Evolutionary conservation across 2,329 filamentous ascomycete species (phyloP), one percentile per base, ranked within the genome.

Genomic region (Talaromyces verruculosus): DNA sequence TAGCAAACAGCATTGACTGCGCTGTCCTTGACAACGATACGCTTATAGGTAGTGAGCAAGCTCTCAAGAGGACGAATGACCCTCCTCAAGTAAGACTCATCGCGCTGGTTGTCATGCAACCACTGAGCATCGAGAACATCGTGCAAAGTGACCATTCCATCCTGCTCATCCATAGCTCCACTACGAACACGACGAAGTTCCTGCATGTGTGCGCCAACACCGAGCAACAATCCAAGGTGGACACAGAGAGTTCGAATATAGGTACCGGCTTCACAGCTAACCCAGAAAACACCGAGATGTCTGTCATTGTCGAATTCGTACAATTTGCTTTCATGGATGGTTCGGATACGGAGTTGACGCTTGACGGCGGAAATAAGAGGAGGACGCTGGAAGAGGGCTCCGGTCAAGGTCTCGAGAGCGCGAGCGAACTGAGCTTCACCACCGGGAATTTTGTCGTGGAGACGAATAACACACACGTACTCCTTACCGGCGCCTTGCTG

Each of bases 401-500:
- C 95, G 63, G 93, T 98, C 76, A 99, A 86, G 64, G 92, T 96
- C 86, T 99, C 95, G 65, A 99, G 88, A 67, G 94, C 95, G 74
- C 93, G 90, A 66, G 92, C 90, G 75, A 99, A 94, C 80, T 97
- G 93, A 51, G 92, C 88, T 84, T 97, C 90, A 73, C 94, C 94
- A 71, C 94, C 95, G 63, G 93, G 91, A 64, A 99, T 86, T 83
- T 93, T 96, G 83, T 96, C 93, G 82, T 99, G 95, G 69, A 99
- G 87, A 75, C 95, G 88, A 75, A 98, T 92, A 68, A 99, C 93
- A 75, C 91, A 93, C 63, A 98, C 93, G 79, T 99, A 99, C 84
- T 99, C 95, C 85, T 99, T 99, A 86, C 95, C 95, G 68, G 95
- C 95, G 76, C 94, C 93, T 82, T 99, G 95, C 83, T 99, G 95